Conservation (phyloP, 2,329 filamentous ascomycete genomes). For the Epichloe gansuensis region DNA sequence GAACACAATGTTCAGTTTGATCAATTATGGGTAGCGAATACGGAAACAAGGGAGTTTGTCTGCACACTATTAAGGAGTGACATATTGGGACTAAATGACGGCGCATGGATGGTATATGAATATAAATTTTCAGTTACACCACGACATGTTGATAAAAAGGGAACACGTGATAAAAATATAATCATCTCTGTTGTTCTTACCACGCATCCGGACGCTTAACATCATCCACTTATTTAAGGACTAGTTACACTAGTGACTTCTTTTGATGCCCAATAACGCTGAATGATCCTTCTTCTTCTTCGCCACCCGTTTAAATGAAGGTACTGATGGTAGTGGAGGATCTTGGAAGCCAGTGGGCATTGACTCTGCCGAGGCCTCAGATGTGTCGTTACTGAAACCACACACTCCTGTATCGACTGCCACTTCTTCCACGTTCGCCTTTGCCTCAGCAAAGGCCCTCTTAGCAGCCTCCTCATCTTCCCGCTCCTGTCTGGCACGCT, state of each 20-base stretch:
- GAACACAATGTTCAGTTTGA: not conserved
- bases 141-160: not conserved
- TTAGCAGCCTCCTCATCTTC: conserved; percentile 77
- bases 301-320: conserved; percentile 59
- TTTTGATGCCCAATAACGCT: conserved; percentile 77
- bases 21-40: not conserved
- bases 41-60: not conserved
- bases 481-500: conserved; percentile 53
- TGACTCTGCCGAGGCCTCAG: conserved; percentile 13
- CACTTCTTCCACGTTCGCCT: conserved; percentile 38
- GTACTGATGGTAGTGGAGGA: conserved; percentile 22
- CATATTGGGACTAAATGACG: not conserved
- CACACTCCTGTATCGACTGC: not conserved
- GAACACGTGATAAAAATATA: no score
- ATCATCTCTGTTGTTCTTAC: no score
- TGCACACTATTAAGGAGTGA: not conserved
- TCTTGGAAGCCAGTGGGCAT: conserved; percentile 11
- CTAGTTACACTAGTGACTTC: conserved; percentile 46
- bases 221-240: no score
- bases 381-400: not conserved
- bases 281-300: conserved; percentile 83
- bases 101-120: not conserved
- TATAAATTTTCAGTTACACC: not conserved
- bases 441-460: conserved; percentile 59
- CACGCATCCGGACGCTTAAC: no score